Conservation (phyloP, 768 basidiomycete genomes). For the Tephrocybe sp. region DNA sequence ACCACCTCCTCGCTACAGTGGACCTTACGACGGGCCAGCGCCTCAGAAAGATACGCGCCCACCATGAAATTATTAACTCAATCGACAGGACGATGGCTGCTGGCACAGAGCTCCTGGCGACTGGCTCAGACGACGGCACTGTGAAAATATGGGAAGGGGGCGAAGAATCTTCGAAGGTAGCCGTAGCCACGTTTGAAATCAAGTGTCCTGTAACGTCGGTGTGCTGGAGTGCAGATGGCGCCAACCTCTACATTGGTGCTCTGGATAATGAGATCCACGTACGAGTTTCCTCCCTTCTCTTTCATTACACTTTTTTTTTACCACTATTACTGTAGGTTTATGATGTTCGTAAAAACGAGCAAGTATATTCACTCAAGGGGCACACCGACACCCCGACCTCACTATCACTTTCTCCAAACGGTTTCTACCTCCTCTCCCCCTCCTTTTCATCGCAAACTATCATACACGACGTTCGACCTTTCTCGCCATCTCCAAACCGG, state of each 20-base stretch:
- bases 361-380: conserved; percentile 77
- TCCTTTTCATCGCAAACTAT: conserved; percentile 87
- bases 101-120: conserved; percentile 81
- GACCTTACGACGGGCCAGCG: conserved; percentile 86
- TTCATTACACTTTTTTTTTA: background rate
- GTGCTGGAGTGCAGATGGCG: conserved; percentile 89
- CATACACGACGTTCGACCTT: conserved; percentile 92
- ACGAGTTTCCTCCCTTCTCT: conserved; percentile 23
- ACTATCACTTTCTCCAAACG: conserved; percentile 87
- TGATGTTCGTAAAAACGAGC: conserved; percentile 82
- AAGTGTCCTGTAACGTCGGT: conserved; percentile 92
- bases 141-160: conserved; percentile 92
- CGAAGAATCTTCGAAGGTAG: conserved; percentile 66
- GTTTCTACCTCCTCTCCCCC: conserved; percentile 84
- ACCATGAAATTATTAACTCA: conserved; percentile 87
- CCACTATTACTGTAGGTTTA: conserved; percentile 56
- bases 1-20: conserved; percentile 74
- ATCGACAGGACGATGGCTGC: conserved; percentile 85
- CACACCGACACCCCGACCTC: conserved; percentile 95
- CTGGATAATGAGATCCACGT: conserved; percentile 97
- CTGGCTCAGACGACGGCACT: conserved; percentile 89
- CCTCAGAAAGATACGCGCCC: conserved; percentile 78
- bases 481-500: conserved; percentile 80
- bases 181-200: conserved; percentile 78
- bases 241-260: conserved; percentile 86